Evolutionary conservation across 2,329 filamentous ascomycete genomes (phyloP).

Genomic region (Ascochyta lentis): DNA sequence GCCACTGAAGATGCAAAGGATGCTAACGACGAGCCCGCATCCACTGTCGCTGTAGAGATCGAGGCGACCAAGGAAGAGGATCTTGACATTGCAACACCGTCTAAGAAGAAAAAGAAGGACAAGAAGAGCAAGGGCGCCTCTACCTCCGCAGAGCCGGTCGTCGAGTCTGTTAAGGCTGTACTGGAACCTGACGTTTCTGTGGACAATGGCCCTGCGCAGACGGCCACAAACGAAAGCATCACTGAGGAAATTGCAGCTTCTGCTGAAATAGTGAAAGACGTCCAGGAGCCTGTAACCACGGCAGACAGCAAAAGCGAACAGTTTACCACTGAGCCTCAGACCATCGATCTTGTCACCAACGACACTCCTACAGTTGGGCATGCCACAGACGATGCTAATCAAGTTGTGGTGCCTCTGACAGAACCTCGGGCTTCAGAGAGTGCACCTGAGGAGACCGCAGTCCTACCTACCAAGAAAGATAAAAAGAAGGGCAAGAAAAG

Average conservation of each 20-base stretch:
- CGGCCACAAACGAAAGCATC: neutral
- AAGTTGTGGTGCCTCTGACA: neutral
- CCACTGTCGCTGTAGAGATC: neutral
- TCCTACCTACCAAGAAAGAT: constrained; percentile 21
- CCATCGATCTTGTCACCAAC: neutral
- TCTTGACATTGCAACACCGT: constrained; percentile 8
- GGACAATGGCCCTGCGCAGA: neutral
- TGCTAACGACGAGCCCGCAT: constrained; percentile 6
- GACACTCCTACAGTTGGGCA: neutral
- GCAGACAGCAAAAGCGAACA: neutral
- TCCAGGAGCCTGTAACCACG: neutral
- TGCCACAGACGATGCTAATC: neutral
- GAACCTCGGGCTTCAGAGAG: neutral
- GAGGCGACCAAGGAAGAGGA: constrained; percentile 11
- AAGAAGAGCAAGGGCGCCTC: constrained; percentile 33
- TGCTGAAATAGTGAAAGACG: neutral
- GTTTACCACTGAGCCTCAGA: neutral
- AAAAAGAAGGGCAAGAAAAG: constrained; percentile 37
- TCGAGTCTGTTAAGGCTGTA: constrained; percentile 2
- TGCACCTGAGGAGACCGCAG: neutral
- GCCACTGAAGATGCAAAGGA: neutral
- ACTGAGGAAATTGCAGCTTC: neutral
- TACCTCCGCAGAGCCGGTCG: constrained; percentile 18
- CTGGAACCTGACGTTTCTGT: constrained; percentile 4
- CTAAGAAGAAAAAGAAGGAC: constrained; percentile 35